Base-by-base conservation (phyloP, 2,329 filamentous ascomycete genomes). In the Microcyclospora pomicola region DNA sequence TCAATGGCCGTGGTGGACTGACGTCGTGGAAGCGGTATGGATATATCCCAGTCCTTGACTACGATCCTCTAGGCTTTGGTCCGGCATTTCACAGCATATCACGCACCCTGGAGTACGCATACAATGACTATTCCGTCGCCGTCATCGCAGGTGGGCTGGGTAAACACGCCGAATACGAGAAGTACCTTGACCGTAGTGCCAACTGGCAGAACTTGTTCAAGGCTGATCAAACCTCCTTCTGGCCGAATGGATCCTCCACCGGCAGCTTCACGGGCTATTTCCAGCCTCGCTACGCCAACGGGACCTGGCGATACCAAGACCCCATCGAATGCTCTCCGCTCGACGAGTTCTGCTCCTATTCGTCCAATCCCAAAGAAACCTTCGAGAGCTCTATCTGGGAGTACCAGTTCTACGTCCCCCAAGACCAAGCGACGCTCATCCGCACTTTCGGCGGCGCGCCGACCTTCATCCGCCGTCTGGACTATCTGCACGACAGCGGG, bases 171-270 rank as follows among this genome's bases (percentile, higher is more conserved):
- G 72, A 77, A 31, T 70, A 72, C 3, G 42, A 58, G 2, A 75
- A 66, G 37, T 83, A 82, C 46, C 62, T 81, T 19, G 61, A 68
- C 34, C 71, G 79, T 6, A 79, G 75, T 0, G 65, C 69, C 9
- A 77, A 81, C 49, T 84, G 80, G 80, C 68, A 74, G 13, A 81
- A 80, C 49, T 77, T 82, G 46, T 83, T 76, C 77, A 77, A 82
- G 52, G 53, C 67, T 0, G 53, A 70, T 33, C 66, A 73, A 32
- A 63, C 61, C 1, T 72, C 72, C 0, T 61, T 77, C 40, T 47
- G 40, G 40, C 38, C 42, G 7, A 69, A 72, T 39, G 73, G 72
- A 1, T 63, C 53, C 0, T 62, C 80, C 44, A 80, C 77, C 0
- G 73, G 73, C 2, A 39, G 39, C 1, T 84, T 80, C 46, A 65